Evolutionary conservation across 1,284 basidiomycete genomes (phyloP).

Genomic region (Amylostereum areolatum): DNA sequence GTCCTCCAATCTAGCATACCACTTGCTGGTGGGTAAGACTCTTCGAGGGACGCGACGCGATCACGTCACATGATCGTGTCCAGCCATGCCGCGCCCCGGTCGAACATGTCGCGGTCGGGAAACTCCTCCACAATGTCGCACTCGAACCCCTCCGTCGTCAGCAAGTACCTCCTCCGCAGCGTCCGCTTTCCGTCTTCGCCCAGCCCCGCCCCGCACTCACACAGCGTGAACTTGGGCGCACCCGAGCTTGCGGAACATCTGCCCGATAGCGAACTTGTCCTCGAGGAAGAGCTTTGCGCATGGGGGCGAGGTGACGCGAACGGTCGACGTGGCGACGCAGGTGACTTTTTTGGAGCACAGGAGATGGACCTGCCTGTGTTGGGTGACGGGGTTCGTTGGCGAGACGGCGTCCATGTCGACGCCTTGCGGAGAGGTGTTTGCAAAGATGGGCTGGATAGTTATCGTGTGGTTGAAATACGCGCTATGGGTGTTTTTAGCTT

Average conservation of each 20-base stretch:
- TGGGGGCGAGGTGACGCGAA: constrained; percentile 47
- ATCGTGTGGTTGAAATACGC: constrained; percentile 60
- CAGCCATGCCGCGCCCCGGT: no score
- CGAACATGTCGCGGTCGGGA: constrained; percentile 60
- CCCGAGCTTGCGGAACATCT: constrained; percentile 54
- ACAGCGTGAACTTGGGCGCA: constrained; percentile 51
- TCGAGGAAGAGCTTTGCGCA: constrained; percentile 59
- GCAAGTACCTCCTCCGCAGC: constrained; percentile 51
- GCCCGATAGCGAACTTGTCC: constrained; percentile 67
- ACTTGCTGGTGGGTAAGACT: no score
- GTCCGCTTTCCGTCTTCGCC: no score
- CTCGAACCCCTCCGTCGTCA: constrained; percentile 48
- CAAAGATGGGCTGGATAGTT: constrained; percentile 48
- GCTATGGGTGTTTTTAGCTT: constrained; percentile 26
- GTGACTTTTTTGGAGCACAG: constrained; percentile 47
- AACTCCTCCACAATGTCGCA: constrained; percentile 66
- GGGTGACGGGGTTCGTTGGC: constrained; percentile 43
- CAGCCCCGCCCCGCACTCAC: constrained; percentile 35
- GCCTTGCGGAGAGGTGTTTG: constrained; percentile 38
- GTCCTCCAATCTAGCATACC: no score
- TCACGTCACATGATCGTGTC: no score
- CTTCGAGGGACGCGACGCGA: no score
- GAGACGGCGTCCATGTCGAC: constrained; percentile 36
- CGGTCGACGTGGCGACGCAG: constrained; percentile 57
- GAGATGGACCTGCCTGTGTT: constrained; percentile 59